Conservation (phyloP, 2,329 filamentous ascomycete species). For the Whalleya microplaca region DNA sequence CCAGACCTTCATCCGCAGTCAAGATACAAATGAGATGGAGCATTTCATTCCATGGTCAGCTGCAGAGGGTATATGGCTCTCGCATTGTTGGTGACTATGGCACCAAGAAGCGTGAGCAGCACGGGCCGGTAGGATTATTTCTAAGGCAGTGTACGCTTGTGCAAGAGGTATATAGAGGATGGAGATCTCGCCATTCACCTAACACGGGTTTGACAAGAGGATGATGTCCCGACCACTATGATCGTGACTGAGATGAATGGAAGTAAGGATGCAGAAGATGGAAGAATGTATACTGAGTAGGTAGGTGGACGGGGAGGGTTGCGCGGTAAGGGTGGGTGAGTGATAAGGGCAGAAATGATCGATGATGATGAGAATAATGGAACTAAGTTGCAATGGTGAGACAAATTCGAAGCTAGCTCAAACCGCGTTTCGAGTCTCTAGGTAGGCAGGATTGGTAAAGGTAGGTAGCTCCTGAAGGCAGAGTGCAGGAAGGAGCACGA, state of each 20-base stretch:
- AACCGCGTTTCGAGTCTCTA: conserved; percentile 22
- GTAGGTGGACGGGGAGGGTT: neutral
- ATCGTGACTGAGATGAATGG: conserved; percentile 1
- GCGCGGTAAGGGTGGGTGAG: neutral
- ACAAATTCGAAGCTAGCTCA: conserved; percentile 32
- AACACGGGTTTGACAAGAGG: neutral
- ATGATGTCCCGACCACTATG: conserved; percentile 1
- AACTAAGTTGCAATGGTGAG: conserved; percentile 31
- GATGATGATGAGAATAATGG: conserved; percentile 10
- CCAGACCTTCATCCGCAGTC: conserved; percentile 4
- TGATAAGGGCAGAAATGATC: neutral
- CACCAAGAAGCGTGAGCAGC: neutral
- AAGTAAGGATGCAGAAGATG: conserved; percentile 16
- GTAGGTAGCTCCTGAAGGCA: conserved; percentile 21
- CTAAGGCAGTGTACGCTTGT: neutral
- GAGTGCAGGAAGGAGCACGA: conserved; percentile 30
- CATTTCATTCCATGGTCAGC: conserved; percentile 14
- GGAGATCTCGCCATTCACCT: conserved; percentile 2
- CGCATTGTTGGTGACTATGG: neutral
- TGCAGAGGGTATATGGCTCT: conserved; percentile 1
- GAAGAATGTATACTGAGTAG: conserved; percentile 5
- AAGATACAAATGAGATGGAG: conserved; percentile 6
- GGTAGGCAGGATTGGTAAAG: too few species aligned
- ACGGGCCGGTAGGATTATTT: neutral
- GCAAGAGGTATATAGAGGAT: neutral